These are phyloP conservation scores for Flaveria linearis DNA, from an alignment of 129 eudicot species.

Conservation along the genomic window DNA sequence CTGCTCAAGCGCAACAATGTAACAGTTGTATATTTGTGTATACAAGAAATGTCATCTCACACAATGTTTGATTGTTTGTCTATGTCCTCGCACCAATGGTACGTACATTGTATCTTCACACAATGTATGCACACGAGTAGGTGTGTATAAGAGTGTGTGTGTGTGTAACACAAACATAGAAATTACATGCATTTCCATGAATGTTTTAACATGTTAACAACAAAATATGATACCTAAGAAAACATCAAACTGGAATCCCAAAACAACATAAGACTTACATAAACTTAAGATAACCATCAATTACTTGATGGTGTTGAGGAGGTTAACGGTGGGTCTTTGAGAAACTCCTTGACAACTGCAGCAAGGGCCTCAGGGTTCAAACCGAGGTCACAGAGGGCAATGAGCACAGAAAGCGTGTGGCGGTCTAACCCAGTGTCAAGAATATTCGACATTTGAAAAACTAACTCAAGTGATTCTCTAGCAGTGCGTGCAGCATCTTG, in stretches of 20 bases:
- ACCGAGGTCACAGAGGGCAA: slow-evolving; percentile 76
- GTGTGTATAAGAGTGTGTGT: not conserved
- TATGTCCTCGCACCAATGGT: too few relatives aligned
- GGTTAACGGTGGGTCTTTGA: slow-evolving; percentile 32
- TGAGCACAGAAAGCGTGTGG: slow-evolving; percentile 74
- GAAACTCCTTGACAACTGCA: slow-evolving; percentile 77
- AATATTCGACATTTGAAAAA: slow-evolving; percentile 78
- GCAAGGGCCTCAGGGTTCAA: slow-evolving; percentile 80
- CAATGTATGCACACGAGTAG: not conserved
- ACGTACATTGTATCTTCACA: too few relatives aligned
- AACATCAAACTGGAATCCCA: not conserved
- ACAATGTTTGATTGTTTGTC: too few relatives aligned
- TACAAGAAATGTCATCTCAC: too few relatives aligned
- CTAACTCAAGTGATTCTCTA: slow-evolving; percentile 73
- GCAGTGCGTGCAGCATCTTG: slow-evolving; percentile 68
- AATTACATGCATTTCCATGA: not conserved
- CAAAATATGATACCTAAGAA: not conserved
- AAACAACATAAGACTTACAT: slow-evolving; percentile 15
- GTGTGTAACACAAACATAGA: not conserved
- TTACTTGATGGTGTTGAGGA: slow-evolving; percentile 25
- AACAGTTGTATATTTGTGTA: too few relatives aligned
- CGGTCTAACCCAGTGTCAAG: slow-evolving; percentile 84
- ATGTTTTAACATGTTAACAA: not conserved
- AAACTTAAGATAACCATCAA: slow-evolving; percentile 14
- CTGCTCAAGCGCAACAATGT: too few relatives aligned